Evolutionary conservation across 495 filamentous ascomycete species (phyloP).

Genomic region (Parathielavia appendiculata): DNA sequence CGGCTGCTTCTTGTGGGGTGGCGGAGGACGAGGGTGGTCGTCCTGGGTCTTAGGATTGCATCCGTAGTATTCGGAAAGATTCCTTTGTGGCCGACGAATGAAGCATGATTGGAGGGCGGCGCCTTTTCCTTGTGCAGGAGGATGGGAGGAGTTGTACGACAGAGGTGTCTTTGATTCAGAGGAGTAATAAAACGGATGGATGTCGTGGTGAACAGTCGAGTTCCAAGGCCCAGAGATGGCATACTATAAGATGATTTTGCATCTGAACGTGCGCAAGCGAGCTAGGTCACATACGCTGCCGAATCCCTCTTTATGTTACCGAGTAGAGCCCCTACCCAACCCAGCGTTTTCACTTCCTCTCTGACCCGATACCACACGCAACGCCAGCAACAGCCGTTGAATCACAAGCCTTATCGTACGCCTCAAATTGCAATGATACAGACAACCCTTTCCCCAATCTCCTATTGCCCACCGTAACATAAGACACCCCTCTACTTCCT

Average conservation of each 20-base stretch:
- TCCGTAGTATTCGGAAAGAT: background rate
- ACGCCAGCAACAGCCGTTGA: background rate
- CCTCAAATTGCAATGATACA: background rate
- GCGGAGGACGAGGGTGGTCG: background rate
- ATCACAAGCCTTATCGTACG: background rate
- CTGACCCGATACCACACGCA: background rate
- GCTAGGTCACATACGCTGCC: background rate
- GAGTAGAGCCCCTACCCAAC: background rate
- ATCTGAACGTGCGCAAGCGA: background rate
- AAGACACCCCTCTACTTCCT: constrained; percentile 22
- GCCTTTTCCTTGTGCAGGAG: background rate
- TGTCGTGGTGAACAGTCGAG: constrained; percentile 9
- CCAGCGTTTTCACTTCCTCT: background rate
- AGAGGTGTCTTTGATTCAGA: background rate
- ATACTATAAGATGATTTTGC: background rate
- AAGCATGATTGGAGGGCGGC: background rate
- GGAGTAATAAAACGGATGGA: constrained; percentile 7
- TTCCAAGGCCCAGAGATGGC: background rate
- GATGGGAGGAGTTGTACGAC: constrained; percentile 9
- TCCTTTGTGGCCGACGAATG: constrained; percentile 2
- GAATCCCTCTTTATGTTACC: constrained; percentile 4
- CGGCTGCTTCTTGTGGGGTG: background rate
- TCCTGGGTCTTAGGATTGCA: background rate
- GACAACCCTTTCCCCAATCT: background rate
- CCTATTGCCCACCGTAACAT: background rate